Conservation (phyloP, 768 basidiomycete genomes). For the Scleroderma bovista region DNA sequence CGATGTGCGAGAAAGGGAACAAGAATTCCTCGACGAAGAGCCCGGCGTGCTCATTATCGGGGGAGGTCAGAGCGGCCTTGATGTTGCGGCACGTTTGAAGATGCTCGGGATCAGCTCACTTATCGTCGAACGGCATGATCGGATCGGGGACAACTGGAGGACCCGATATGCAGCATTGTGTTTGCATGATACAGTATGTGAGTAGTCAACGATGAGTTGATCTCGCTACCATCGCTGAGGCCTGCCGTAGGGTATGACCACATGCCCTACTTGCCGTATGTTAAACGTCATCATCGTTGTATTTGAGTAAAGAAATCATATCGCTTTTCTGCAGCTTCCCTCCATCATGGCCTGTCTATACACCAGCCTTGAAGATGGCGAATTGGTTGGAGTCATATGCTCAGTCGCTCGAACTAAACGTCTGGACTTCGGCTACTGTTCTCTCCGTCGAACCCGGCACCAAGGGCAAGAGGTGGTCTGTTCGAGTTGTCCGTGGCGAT, state of each 20-base stretch:
- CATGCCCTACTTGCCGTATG: constrained; percentile 50
- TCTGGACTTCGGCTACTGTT: constrained; percentile 52
- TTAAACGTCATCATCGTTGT: neutral
- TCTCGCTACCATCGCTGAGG: neutral
- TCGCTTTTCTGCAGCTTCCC: constrained; percentile 38
- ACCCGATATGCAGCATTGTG: constrained; percentile 54
- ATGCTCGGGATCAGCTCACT: constrained; percentile 50
- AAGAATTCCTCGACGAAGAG: constrained; percentile 40
- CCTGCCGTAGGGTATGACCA: constrained; percentile 42
- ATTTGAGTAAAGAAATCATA: neutral
- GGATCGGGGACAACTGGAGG: constrained; percentile 57
- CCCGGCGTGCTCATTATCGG: constrained; percentile 61
- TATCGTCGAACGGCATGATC: constrained; percentile 47
- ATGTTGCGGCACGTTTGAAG: constrained; percentile 23
- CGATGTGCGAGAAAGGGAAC: constrained; percentile 35
- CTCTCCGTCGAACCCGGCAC: constrained; percentile 33
- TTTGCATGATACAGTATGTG: constrained; percentile 48
- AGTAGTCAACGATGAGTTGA: constrained; percentile 10
- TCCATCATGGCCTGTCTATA: constrained; percentile 46
- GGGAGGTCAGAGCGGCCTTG: constrained; percentile 66
- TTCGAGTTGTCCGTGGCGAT: constrained; percentile 30
- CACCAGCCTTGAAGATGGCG: constrained; percentile 55
- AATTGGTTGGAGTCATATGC: constrained; percentile 65
- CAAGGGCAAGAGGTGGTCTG: constrained; percentile 39
- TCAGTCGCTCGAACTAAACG: constrained; percentile 51